Evolutionary conservation across 495 filamentous ascomycete species (phyloP), one percentile per base, ranked within the genome.

Genomic region (Penicillium bialowiezense): DNA sequence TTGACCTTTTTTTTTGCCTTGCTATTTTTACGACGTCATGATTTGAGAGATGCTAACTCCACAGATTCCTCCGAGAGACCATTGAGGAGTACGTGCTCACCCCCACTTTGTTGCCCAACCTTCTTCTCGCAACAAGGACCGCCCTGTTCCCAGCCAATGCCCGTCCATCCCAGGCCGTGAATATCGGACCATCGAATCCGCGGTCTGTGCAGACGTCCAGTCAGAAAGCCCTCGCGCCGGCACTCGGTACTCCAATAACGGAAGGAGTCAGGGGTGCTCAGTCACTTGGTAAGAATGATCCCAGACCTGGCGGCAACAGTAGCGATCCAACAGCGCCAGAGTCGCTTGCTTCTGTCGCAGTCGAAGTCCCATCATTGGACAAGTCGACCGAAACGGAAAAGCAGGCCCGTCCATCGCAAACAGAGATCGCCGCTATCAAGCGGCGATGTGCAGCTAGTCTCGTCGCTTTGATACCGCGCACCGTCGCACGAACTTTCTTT

Each of bases 81-180:
- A 79, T 95, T 55, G 72, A 79, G 52, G 74, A 76, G 43, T 73
- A 81, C 58, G 63, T 95, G 48, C 71, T 87, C 19, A 80, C 83
- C 69, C 79, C 88, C 43, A 69, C 77, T 48, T 75, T 83, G 57
- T 75, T 93, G 44, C 88, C 90, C 66, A 77, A 80, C 54, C 73
- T 91, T 48, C 84, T 97, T 51, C 80, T 83, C 60, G 78, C 76
- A 47, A 75, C 83, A 57, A 84, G 92, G 64, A 79, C 77, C 41
- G 76, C 85, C 44, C 69, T 96, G 35, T 95, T 95, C 64, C 90
- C 91, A 21, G 81, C 85, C 70, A 91, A 93, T 69, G 68, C 80
- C 15, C 71, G 79, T 44, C 71, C 74, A 17, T 42, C 63, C 29
- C 43, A 44, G 40, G 39, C 45, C 39, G 56, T 54, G n/a, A 56